Percentiles rank a stretch among this genome's conserved stretches.
Conservation (phyloP, 768 basidiomycete species). For the Hydnomerulius pinastri region DNA sequence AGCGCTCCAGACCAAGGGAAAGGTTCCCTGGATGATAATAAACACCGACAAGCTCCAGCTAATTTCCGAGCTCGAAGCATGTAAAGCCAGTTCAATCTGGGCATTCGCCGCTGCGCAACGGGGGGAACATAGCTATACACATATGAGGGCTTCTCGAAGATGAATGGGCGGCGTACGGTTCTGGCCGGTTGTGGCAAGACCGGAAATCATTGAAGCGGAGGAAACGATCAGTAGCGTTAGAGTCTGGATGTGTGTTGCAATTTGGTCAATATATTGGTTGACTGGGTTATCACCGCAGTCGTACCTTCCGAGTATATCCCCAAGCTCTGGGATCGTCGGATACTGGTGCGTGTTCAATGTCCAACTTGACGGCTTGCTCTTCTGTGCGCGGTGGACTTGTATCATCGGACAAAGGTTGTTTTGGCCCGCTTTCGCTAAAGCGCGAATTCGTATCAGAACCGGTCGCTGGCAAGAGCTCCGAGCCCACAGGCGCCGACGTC, state of each 20-base stretch:
- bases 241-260: too few relatives aligned
- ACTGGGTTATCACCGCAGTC: not conserved
- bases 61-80: conserved; percentile 61
- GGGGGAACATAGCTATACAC: too few relatives aligned
- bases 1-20: conserved; percentile 69
- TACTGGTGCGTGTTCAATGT: conserved; percentile 44
- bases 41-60: conserved; percentile 71
- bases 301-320: conserved; percentile 56
- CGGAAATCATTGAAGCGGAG: conserved; percentile 29
- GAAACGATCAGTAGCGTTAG: conserved; percentile 27
- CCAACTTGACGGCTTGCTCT: conserved; percentile 9
- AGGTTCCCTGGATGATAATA: conserved; percentile 66
- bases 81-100: conserved; percentile 60
- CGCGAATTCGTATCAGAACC: too few relatives aligned
- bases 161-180: conserved; percentile 23
- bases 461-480: too few relatives aligned
- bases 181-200: conserved; percentile 26
- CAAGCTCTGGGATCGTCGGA: conserved; percentile 63
- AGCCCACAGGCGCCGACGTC: too few relatives aligned
- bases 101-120: conserved; percentile 59
- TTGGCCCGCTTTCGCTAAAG: too few relatives aligned
- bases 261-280: not conserved
- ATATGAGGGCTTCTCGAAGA: too few relatives aligned
- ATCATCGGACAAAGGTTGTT: not conserved
- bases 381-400: not conserved